Evolutionary conservation across 1,284 basidiomycete genomes (phyloP).

Genomic region (Rhodotorula glutinis): DNA sequence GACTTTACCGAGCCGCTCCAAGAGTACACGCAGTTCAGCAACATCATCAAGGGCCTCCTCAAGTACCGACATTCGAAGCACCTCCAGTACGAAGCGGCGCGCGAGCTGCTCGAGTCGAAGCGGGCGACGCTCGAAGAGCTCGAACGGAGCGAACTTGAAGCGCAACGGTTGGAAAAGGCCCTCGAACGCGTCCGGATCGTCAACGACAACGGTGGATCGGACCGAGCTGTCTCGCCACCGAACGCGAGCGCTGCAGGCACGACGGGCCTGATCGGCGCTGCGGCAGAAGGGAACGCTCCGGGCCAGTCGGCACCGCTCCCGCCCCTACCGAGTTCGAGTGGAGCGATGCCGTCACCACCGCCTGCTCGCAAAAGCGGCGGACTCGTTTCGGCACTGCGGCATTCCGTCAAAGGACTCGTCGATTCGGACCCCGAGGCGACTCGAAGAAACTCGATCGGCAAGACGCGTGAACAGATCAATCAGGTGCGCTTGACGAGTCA

Average conservation of each 20-base stretch:
- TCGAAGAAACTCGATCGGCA: constrained; percentile 84
- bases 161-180: constrained; percentile 81
- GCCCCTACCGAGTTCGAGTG: constrained; percentile 11
- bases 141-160: constrained; percentile 88
- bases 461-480: constrained; percentile 88
- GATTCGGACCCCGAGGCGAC: constrained; percentile 97
- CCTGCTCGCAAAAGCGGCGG: constrained; percentile 52
- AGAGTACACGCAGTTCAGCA: constrained; percentile 91
- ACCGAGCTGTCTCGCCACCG: constrained; percentile 16
- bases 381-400: constrained; percentile 84
- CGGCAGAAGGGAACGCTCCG: not conserved
- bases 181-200: constrained; percentile 52
- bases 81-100: constrained; percentile 94
- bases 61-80: constrained; percentile 97
- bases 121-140: constrained; percentile 82
- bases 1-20: constrained; percentile 93
- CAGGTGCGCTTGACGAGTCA: constrained; percentile 59
- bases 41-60: constrained; percentile 88
- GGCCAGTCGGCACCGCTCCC: constrained; percentile 11
- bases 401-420: constrained; percentile 96
- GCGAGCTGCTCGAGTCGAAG: constrained; percentile 83
- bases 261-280: not conserved
- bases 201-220: constrained; percentile 28
- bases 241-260: not conserved
- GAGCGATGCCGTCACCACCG: not conserved